Percentiles rank a stretch among this genome's conserved stretches.
Evolutionary conservation across 352 stramenopile genomes (phyloP).

Genomic region (Phytopythium oedochilum): DNA sequence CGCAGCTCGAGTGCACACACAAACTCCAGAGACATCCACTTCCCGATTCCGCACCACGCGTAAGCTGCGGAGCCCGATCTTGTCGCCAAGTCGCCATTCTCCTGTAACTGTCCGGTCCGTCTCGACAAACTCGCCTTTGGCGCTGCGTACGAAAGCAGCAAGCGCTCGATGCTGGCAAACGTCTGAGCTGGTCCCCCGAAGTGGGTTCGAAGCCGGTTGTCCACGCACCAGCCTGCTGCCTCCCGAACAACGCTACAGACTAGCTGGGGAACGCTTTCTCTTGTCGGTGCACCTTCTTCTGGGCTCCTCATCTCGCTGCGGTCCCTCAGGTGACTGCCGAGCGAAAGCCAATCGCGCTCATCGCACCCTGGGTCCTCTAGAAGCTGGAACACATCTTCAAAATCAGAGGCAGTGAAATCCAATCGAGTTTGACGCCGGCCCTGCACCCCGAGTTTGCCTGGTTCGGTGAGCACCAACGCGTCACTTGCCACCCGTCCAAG

Average conservation of each 20-base stretch:
- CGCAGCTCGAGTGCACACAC: slow-evolving; percentile 40
- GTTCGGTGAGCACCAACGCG: background rate
- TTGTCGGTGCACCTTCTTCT: background rate
- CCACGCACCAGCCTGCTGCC: slow-evolving; percentile 63
- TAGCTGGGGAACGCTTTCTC: slow-evolving; percentile 14
- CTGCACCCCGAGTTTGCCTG: background rate
- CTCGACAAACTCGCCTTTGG: background rate
- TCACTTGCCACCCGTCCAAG: slow-evolving; percentile 5
- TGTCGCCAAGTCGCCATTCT: background rate
- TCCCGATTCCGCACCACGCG: slow-evolving; percentile 14
- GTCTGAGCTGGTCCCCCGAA: slow-evolving; percentile 70
- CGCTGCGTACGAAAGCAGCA: slow-evolving; percentile 39
- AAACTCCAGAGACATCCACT: slow-evolving; percentile 51
- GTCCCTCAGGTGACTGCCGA: slow-evolving; percentile 13
- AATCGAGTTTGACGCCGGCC: background rate
- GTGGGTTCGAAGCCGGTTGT: slow-evolving; percentile 68
- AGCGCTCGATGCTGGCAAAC: slow-evolving; percentile 69
- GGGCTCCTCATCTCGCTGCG: slow-evolving; percentile 7
- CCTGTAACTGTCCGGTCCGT: background rate
- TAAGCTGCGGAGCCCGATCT: background rate
- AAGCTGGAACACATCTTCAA: slow-evolving; percentile 36
- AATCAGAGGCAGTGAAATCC: slow-evolving; percentile 32
- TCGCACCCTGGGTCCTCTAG: slow-evolving; percentile 23
- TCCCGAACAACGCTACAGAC: slow-evolving; percentile 32
- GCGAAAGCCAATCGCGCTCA: slow-evolving; percentile 27